Percentiles rank a stretch among this genome's conserved stretches.
Evolutionary conservation across 2,329 filamentous ascomycete genomes (phyloP).

Genomic region (Bipolaris gigantea): DNA sequence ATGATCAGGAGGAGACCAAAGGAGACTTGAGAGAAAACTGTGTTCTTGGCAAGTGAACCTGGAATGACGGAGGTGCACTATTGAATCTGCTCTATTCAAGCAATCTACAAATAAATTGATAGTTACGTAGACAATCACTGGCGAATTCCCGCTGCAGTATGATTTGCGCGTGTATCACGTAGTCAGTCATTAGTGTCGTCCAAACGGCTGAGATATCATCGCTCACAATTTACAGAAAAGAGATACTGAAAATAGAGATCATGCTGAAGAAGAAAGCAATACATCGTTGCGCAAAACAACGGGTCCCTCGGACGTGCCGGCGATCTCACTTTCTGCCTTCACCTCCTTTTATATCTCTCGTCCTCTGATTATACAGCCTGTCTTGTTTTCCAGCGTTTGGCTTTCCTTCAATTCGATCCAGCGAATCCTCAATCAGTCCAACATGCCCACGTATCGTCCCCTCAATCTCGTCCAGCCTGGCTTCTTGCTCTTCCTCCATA

Average conservation of each 20-base stretch:
- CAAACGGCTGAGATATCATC: background rate
- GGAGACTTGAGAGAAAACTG: background rate
- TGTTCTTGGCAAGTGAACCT: background rate
- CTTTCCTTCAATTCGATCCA: conserved; percentile 50
- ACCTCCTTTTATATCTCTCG: conserved; percentile 9
- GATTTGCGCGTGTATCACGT: background rate
- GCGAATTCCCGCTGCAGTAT: background rate
- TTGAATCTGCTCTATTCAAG: background rate
- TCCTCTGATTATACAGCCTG: conserved; percentile 36
- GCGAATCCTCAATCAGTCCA: conserved; percentile 50
- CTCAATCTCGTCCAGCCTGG: conserved; percentile 52
- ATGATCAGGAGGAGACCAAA: background rate
- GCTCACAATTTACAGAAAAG: background rate
- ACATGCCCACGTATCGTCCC: conserved; percentile 52
- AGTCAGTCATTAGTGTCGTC: background rate
- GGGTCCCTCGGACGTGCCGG: background rate
- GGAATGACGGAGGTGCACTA: background rate
- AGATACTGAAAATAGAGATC: too few relatives aligned
- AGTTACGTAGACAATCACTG: background rate
- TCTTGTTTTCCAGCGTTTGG: conserved; percentile 37
- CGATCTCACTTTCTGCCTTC: background rate
- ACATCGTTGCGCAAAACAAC: background rate
- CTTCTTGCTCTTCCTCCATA: conserved; percentile 52
- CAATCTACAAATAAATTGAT: background rate
- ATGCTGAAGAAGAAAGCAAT: too few relatives aligned